These are phyloP conservation scores for maize (Zea mays) DNA, from an alignment of 176 grass and related monocot species.

Conservation along the genomic window DNA sequence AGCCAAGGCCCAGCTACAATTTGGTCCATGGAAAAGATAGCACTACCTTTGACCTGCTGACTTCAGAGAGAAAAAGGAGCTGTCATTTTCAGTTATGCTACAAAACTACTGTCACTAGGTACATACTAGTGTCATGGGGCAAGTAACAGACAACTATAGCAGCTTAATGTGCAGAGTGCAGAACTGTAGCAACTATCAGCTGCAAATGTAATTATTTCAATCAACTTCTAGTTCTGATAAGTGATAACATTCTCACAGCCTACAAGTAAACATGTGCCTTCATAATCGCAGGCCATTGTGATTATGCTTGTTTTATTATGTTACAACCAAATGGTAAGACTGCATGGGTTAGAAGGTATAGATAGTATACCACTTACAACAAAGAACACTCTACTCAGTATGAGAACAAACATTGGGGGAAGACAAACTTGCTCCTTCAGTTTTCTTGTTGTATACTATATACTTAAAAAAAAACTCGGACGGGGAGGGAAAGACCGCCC, in stretches of 20 bases:
- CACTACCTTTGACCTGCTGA: neutral
- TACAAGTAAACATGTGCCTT: neutral
- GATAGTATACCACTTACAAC: neutral
- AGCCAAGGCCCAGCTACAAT: constrained; percentile 21
- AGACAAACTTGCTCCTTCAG: too few species aligned
- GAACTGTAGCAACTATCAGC: neutral
- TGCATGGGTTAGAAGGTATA: constrained; percentile 1
- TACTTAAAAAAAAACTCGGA: too few species aligned
- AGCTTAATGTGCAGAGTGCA: neutral
- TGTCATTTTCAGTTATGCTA: too few species aligned
- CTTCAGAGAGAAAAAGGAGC: too few species aligned
- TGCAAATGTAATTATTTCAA: constrained; percentile 10
- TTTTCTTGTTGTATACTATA: too few species aligned
- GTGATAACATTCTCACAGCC: constrained; percentile 6
- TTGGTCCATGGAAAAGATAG: constrained; percentile 25
- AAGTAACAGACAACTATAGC: constrained; percentile 18
- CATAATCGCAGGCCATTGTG: constrained; percentile 11
- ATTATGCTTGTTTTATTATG: constrained; percentile 12
- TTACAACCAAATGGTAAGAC: constrained; percentile 31
- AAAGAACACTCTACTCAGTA: neutral
- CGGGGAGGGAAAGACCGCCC: too few species aligned
- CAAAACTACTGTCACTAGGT: neutral
- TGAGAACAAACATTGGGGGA: constrained; percentile 2
- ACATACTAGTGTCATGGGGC: constrained; percentile 17
- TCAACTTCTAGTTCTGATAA: constrained; percentile 18